Percentiles rank a stretch among this genome's conserved stretches.
Conservation (phyloP, 2,329 filamentous ascomycete species). For the Phialophora macrospora region DNA sequence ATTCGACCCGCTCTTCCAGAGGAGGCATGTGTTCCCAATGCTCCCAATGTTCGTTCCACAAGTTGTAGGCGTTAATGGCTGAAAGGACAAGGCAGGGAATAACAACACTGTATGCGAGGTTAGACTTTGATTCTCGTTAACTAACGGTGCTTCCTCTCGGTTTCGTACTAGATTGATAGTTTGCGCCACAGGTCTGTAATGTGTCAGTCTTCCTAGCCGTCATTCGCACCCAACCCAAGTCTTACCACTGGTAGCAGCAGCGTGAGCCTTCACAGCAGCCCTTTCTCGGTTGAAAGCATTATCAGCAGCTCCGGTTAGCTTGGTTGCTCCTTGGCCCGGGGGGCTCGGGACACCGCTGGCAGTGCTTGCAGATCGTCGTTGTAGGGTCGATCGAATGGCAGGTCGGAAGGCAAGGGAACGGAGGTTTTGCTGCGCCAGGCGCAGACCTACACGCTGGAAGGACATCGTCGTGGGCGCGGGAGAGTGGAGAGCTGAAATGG, state of each 20-base stretch:
- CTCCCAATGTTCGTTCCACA: constrained; percentile 97
- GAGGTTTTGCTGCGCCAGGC: constrained; percentile 67
- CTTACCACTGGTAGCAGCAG: constrained; percentile 77
- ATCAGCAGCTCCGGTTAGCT: constrained; percentile 68
- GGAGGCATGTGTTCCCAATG: constrained; percentile 86
- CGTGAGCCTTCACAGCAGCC: constrained; percentile 87
- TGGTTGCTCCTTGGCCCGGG: constrained; percentile 38
- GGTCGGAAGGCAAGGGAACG: constrained; percentile 61
- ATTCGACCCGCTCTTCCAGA: constrained; percentile 88
- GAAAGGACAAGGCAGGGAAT: constrained; percentile 74
- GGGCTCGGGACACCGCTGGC: constrained; percentile 44
- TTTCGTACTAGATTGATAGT: constrained; percentile 88
- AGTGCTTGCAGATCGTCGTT: constrained; percentile 69
- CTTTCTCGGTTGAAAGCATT: constrained; percentile 95
- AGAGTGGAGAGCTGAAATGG: constrained; percentile 30
- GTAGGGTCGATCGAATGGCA: constrained; percentile 61
- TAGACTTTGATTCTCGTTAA: constrained; percentile 13
- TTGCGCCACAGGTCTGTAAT: constrained; percentile 86
- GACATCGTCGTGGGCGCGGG: constrained; percentile 60
- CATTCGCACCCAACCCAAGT: constrained; percentile 10
- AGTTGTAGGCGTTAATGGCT: constrained; percentile 80
- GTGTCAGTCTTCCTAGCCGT: constrained; percentile 5
- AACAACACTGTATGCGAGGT: constrained; percentile 64
- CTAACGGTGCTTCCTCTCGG: constrained; percentile 11
- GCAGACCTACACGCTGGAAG: constrained; percentile 65